Base-by-base conservation (phyloP, 2,329 filamentous ascomycete species). In the Aureobasidium sp. region DNA sequence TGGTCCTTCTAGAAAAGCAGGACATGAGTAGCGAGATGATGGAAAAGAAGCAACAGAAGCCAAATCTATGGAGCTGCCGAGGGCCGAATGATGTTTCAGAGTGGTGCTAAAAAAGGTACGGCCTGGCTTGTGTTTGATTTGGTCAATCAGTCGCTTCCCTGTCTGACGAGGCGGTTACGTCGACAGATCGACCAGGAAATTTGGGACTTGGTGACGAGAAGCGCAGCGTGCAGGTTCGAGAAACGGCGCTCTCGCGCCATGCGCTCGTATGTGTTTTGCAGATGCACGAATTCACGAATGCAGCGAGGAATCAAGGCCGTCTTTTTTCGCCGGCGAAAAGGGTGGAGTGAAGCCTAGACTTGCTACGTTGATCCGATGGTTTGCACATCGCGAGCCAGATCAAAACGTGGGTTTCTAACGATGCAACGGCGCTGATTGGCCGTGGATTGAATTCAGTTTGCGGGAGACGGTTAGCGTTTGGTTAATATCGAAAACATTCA, bases 371-470 rank as follows among this genome's bases (percentile, higher is more conserved):
- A 57, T 57, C 53, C 45, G 53, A 45, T 45, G 29, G 53, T 59
- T 59, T 59, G 54, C 54, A 59, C 54, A 59, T 48, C n/a, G 25
- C n/a, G 6, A 30, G 42, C 54, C 54, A 59, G 54, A 59, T 59
- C 41, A 48, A 59, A 59, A 59, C 54, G 54, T 59, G 54, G 54
- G 15, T 47, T 59, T 27, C 10, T 5, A 32, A 25, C 15, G 21
- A 25, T 5, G 16, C 16, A 7, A 27, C 13, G 6, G 15, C 32
- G 16, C 1, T 48, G 41, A 59, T 59, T 59, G 54, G 54, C 21
- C 42, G 27, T 5, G 21, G 4, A 2, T 44, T 15, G 9, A 29
- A 48, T 48, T n/a, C 32, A 15, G 54, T 48, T 47, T 39, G 54
- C 54, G 54, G 42, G 44, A 47, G 29, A 21, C 21, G 25, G 34